These are phyloP conservation scores for Neonectria hederae DNA, from an alignment of 2,329 filamentous ascomycete genomes.

Conservation along the genomic window DNA sequence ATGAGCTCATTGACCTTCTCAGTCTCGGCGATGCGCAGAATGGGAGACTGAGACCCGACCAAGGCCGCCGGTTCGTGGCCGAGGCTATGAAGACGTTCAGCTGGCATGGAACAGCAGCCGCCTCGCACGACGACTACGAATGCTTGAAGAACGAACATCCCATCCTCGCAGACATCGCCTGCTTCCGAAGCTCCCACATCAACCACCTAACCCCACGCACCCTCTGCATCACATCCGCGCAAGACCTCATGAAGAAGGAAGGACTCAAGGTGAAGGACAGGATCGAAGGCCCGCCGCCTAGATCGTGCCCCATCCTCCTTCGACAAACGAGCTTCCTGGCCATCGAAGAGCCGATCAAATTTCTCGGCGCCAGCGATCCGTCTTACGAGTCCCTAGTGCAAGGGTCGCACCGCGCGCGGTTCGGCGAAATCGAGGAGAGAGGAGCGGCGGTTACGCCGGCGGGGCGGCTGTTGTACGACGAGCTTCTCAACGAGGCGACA, in stretches of 20 bases:
- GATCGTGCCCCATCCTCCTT: conserved; percentile 56
- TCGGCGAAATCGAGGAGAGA: conserved; percentile 62
- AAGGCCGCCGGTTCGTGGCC: conserved; percentile 50
- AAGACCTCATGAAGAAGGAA: conserved; percentile 51
- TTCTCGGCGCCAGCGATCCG: conserved; percentile 38
- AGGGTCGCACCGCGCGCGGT: conserved; percentile 57
- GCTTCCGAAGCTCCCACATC: conserved; percentile 44
- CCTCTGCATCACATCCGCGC: conserved; percentile 42
- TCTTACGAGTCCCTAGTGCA: conserved; percentile 42
- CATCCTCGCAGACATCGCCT: conserved; percentile 58
- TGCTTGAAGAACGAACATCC: conserved; percentile 40
- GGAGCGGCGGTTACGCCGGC: conserved; percentile 57
- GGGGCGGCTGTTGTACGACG: conserved; percentile 57
- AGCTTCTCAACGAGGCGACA: conserved; percentile 47
- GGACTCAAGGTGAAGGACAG: conserved; percentile 56
- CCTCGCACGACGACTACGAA: conserved; percentile 27
- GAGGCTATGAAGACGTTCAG: conserved; percentile 32
- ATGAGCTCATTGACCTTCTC: conserved; percentile 49
- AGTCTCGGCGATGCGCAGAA: conserved; percentile 45
- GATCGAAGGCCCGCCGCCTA: conserved; percentile 60
- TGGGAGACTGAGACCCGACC: conserved; percentile 39
- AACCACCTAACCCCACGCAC: conserved; percentile 29
- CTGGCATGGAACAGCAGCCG: conserved; percentile 28
- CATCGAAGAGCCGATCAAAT: conserved; percentile 56
- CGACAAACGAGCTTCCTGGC: conserved; percentile 64